These are phyloP conservation scores for Penicillium sp. DNA, from an alignment of 2,329 filamentous ascomycete species.

Conservation along the genomic window DNA sequence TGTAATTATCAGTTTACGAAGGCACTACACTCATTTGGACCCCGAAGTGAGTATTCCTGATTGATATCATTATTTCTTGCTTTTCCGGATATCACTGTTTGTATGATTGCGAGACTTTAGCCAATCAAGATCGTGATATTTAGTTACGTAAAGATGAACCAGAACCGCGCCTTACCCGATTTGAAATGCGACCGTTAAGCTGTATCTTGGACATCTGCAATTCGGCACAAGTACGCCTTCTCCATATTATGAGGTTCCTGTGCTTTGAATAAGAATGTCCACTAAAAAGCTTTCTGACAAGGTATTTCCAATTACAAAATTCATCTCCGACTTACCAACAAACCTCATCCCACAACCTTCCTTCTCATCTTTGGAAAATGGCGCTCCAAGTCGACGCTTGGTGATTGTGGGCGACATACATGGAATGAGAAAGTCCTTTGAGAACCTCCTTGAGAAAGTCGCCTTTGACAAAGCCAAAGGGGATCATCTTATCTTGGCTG, in stretches of 20 bases:
- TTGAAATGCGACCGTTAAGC: no score
- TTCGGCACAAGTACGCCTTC: background rate
- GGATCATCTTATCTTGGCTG: conserved; percentile 31
- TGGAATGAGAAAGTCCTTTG: conserved; percentile 29
- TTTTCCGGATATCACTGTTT: no score
- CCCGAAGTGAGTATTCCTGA: no score
- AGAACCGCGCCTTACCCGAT: no score
- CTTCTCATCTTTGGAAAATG: conserved; percentile 15
- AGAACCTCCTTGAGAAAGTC: conserved; percentile 26
- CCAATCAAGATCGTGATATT: background rate
- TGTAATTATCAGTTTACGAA: no score
- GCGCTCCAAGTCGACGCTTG: conserved; percentile 19
- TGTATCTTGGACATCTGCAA: no score
- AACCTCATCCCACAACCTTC: conserved; percentile 12
- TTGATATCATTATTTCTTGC: no score
- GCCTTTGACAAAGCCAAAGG: conserved; percentile 24
- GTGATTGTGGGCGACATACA: conserved; percentile 32
- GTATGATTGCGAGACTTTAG: background rate
- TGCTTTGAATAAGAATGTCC: background rate
- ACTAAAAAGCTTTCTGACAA: conserved; percentile 11
- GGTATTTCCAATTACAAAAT: conserved; percentile 23
- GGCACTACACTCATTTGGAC: no score
- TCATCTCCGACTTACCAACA: conserved; percentile 26
- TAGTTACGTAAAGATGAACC: background rate
- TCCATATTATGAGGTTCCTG: background rate